A percentile compares a stretch with the other conserved stretches of the same genome.
Evolutionary conservation across 495 filamentous ascomycete species (phyloP).

Genomic region (Xylaria cubensis): DNA sequence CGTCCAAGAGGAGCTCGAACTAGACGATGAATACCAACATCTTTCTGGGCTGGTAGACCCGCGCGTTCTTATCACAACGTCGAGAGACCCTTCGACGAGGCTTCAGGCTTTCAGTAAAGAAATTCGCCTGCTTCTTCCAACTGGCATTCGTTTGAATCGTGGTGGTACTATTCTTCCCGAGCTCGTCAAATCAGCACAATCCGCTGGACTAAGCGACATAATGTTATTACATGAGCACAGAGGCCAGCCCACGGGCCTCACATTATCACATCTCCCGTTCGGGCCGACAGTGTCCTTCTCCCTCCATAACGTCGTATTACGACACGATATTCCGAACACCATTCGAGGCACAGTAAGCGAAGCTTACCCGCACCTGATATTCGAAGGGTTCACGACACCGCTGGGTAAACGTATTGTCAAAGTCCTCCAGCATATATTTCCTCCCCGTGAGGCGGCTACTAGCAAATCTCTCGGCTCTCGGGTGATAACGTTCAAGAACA

Average conservation of each 20-base stretch:
- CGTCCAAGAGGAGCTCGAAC: conserved; percentile 68
- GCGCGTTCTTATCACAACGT: conserved; percentile 82
- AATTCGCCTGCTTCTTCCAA: conserved; percentile 88
- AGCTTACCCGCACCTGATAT: conserved; percentile 92
- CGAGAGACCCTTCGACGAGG: conserved; percentile 82
- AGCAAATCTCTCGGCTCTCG: conserved; percentile 74
- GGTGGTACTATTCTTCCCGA: conserved; percentile 88
- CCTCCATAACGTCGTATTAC: conserved; percentile 91
- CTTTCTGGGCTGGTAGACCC: conserved; percentile 86
- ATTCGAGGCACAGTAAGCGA: conserved; percentile 90
- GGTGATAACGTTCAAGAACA: conserved; percentile 93
- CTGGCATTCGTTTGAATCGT: conserved; percentile 81
- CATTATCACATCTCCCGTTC: conserved; percentile 85
- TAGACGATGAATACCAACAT: conserved; percentile 96
- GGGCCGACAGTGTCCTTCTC: conserved; percentile 92
- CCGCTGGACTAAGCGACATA: conserved; percentile 81
- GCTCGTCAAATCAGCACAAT: conserved; percentile 79
- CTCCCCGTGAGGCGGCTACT: conserved; percentile 77
- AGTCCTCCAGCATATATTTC: conserved; percentile 93
- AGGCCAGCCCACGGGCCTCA: conserved; percentile 73
- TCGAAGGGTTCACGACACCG: conserved; percentile 87
- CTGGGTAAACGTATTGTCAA: conserved; percentile 87
- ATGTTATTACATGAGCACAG: conserved; percentile 53
- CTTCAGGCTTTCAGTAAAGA: conserved; percentile 90
- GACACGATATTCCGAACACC: conserved; percentile 89